Percentiles rank a stretch among this genome's conserved stretches.
phyloP scores from a whole-genome alignment of 2,329 filamentous ascomycete genomes.

The Alternaria sp. region DNA sequence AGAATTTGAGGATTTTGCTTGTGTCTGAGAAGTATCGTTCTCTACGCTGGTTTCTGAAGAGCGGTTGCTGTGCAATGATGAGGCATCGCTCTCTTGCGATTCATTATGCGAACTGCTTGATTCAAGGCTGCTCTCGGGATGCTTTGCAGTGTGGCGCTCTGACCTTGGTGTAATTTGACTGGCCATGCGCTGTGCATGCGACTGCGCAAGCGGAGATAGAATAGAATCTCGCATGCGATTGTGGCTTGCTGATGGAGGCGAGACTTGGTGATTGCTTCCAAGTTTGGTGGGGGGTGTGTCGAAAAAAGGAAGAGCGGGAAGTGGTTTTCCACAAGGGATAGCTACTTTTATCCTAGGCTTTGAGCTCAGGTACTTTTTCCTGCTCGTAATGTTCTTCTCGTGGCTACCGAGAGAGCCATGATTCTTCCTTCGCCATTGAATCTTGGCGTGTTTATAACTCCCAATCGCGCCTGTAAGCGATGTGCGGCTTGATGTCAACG shows the following conservation, averaged over 20 bases:
- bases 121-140: constrained; percentile 24
- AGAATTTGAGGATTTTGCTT: constrained; percentile 26
- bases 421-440: constrained; percentile 51
- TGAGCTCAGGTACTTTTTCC: constrained; percentile 32
- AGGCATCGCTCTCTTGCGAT: constrained; percentile 48
- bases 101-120: constrained; percentile 49
- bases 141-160: constrained; percentile 18
- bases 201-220: constrained; percentile 43
- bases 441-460: constrained; percentile 56
- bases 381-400: constrained; percentile 19
- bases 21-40: constrained; percentile 32
- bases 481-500: constrained; percentile 33
- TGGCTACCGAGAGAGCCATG: constrained; percentile 11
- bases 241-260: constrained; percentile 43
- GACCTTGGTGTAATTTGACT: constrained; percentile 14
- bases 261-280: constrained; percentile 38
- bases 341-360: constrained; percentile 50
- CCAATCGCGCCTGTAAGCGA: constrained; percentile 52
- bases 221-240: constrained; percentile 38
- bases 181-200: constrained; percentile 27
- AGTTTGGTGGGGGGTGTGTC: constrained; percentile 32
- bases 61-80: constrained; percentile 51
- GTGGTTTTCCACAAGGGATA: constrained; percentile 47
- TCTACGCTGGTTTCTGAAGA: constrained; percentile 55
- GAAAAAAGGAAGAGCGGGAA: constrained; percentile 44